These are phyloP conservation scores for Termitomyces sp. DNA, from an alignment of 768 basidiomycete species.

Conservation along the genomic window DNA sequence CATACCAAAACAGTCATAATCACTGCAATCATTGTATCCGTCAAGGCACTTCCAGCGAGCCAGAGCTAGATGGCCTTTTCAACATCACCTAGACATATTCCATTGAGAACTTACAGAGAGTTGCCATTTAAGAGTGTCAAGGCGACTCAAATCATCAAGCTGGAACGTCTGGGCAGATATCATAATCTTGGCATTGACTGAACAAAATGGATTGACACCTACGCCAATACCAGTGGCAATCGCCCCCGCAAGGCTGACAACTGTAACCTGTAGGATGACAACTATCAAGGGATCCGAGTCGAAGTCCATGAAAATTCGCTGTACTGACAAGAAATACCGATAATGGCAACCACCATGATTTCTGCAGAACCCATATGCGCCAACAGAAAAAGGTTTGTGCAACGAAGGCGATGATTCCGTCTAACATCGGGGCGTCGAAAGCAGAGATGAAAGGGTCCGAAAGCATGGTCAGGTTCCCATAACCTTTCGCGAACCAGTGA, in stretches of 20 bases:
- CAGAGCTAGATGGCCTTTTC: slow-evolving; percentile 1
- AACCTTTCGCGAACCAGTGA: slow-evolving; percentile 7
- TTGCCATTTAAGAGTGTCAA: slow-evolving; percentile 8
- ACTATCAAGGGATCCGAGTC: background rate
- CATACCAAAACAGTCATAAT: slow-evolving; percentile 7
- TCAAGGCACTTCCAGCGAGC: slow-evolving; percentile 9
- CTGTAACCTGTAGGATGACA: background rate
- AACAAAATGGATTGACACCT: background rate
- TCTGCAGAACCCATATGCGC: slow-evolving; percentile 7
- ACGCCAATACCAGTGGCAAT: slow-evolving; percentile 9
- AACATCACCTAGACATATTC: background rate
- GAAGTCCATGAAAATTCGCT: background rate
- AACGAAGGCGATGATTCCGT: slow-evolving; percentile 10
- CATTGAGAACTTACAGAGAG: slow-evolving; percentile 3
- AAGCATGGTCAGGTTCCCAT: slow-evolving; percentile 2
- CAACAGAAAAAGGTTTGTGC: slow-evolving; percentile 8
- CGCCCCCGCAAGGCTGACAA: slow-evolving; percentile 4
- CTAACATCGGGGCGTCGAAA: slow-evolving; percentile 7
- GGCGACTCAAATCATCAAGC: background rate
- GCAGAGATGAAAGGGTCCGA: slow-evolving; percentile 8
- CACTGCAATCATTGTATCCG: slow-evolving; percentile 9
- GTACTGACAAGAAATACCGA: background rate
- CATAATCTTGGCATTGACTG: background rate
- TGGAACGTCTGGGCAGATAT: slow-evolving; percentile 1
- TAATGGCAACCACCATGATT: slow-evolving; percentile 2